Evolutionary conservation across 2,329 filamentous ascomycete species (phyloP), one percentile per base, ranked within the genome.

Genomic region (Macrophomina pseudophaseolina): DNA sequence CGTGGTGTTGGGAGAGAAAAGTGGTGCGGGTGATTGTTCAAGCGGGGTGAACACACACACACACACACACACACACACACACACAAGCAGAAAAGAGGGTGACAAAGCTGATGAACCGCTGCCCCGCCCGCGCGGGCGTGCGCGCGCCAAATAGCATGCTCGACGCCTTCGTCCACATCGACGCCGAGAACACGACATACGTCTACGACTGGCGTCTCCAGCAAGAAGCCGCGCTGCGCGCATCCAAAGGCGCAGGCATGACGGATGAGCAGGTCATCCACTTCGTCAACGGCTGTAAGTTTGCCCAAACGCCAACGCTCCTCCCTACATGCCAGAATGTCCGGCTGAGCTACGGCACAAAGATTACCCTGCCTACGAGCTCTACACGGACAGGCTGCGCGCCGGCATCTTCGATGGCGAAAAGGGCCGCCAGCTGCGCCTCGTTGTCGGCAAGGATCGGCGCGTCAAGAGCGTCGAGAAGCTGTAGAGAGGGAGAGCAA

Each of bases 141-240:
- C 23, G 23, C 52, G 16, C n/a, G 52, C 52, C 32, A n/a, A 54
- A 40, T 64, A 84, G 83, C 68, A 80, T 81, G 65, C 81, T 89
- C 35, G 83, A 87, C 71, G 86, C 86, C 6, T 83, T 90, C 69
- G 83, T 90, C 59, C 86, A 89, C 72, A 86, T 88, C 84, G 89
- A 97, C 73, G 91, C 93, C 5, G 86, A 91, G 71, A 83, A 95
- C 70, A 84, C 87, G 4, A 82, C 83, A 60, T 94, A 88, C 74
- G 94, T 97, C 63, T 97, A 97, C 73, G 86, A 85, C 68, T 97
- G 94, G 94, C 87, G 93, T 14, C 81, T 89, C 71, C 84, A 97
- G 80, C 92, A 97, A 79, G 93, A 97, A 79, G 85, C 86, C 56
- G 86, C 86, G 67, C 82, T 97, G 72, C 86, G 91, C 30, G 81